Percentiles rank a stretch among this genome's conserved stretches.
These are phyloP conservation scores for Tylopilus subfusipes DNA, from an alignment of 768 basidiomycete genomes.

Conservation along the genomic window DNA sequence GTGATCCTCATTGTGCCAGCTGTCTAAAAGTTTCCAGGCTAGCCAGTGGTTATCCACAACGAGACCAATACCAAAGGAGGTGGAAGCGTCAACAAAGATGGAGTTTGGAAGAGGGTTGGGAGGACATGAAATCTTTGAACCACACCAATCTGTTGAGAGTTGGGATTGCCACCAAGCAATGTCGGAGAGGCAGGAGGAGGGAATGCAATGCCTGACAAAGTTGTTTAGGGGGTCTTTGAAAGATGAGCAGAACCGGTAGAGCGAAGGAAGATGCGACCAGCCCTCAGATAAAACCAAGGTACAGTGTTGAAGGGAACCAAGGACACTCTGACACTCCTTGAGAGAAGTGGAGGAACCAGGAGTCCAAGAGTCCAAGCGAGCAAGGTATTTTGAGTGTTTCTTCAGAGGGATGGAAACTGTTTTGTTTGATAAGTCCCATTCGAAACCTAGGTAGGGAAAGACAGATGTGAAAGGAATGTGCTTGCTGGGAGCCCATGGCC, in stretches of 20 bases:
- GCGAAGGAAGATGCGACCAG: fast-evolving
- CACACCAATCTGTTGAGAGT: fast-evolving
- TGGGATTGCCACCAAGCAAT: neutral
- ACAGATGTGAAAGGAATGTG: neutral
- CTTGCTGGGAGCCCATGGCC: neutral
- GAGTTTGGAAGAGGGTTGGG: no score
- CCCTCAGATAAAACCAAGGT: neutral
- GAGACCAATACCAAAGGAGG: conserved; percentile 26
- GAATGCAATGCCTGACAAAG: neutral
- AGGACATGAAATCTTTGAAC: no score
- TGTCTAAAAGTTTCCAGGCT: conserved; percentile 33
- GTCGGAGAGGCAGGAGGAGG: fast-evolving
- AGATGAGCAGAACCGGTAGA: neutral
- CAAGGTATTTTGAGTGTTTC: neutral
- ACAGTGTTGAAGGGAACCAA: neutral
- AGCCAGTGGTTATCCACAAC: conserved; percentile 34
- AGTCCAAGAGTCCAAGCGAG: neutral
- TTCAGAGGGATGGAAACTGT: neutral
- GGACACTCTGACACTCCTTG: neutral
- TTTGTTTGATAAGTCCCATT: neutral
- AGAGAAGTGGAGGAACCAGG: neutral
- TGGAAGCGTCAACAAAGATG: neutral
- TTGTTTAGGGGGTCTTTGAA: neutral
- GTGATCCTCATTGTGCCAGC: neutral
- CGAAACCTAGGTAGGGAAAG: neutral